Evolutionary conservation across 169 alveolate species (phyloP).

Genomic region (Eimeria necatrix): DNA sequence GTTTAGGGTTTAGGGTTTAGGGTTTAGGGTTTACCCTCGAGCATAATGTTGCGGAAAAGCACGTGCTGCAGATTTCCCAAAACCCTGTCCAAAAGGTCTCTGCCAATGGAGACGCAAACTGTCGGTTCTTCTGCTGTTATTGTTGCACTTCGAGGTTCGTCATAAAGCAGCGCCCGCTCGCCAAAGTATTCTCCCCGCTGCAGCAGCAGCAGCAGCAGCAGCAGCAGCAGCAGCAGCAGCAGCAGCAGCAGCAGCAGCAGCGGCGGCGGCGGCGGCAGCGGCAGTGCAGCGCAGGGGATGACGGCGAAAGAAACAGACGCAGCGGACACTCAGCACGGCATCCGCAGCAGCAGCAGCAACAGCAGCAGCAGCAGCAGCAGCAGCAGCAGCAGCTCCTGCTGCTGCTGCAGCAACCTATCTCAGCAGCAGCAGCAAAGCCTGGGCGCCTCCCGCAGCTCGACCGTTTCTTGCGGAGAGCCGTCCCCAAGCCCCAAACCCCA

Average conservation of each 20-base stretch:
- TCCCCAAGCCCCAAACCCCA: too few species aligned
- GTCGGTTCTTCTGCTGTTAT: constrained; percentile 91
- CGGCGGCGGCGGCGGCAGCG: background rate
- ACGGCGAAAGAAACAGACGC: too few species aligned
- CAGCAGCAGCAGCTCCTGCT: background rate
- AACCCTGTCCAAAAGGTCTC: constrained; percentile 90
- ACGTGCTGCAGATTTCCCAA: constrained; percentile 93
- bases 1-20: background rate
- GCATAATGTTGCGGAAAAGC: constrained; percentile 91
- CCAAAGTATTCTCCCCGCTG: constrained; percentile 96
- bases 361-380: background rate
- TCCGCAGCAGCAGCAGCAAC: too few species aligned
- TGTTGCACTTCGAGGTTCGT: constrained; percentile 96
- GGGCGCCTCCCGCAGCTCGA: too few species aligned
- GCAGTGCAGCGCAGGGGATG: too few species aligned
- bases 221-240: constrained; percentile 38
- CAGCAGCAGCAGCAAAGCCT: too few species aligned
- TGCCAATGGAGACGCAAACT: constrained; percentile 90
- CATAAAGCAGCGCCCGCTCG: constrained; percentile 95
- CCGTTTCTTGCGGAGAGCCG: too few species aligned
- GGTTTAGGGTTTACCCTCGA: constrained; percentile 69
- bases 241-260: constrained; percentile 1
- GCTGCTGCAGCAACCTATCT: background rate
- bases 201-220: constrained; percentile 42
- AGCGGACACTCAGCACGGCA: background rate